Conservation (phyloP, 495 filamentous ascomycete genomes). For the Penicillium odoratum region DNA sequence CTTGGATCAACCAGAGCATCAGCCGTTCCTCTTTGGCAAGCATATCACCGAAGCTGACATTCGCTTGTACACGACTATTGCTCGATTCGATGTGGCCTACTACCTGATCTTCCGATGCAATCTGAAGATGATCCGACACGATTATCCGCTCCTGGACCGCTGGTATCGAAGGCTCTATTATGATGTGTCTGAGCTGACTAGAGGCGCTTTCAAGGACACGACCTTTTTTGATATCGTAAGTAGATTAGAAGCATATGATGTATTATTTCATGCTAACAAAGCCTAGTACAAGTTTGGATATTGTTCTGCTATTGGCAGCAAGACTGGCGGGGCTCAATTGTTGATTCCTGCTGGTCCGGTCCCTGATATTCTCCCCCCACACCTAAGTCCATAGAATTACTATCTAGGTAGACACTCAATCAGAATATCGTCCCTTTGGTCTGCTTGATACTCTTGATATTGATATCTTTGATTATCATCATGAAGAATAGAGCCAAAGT, state of each 20-base stretch:
- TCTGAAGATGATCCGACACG: conserved; percentile 65
- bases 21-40: conserved; percentile 64
- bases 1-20: conserved; percentile 45
- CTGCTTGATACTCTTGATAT: conserved; percentile 23
- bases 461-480: conserved; percentile 19
- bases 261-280: background rate
- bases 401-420: background rate
- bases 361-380: conserved; percentile 52
- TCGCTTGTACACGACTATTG: conserved; percentile 62
- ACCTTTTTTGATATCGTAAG: conserved; percentile 62
- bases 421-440: conserved; percentile 23
- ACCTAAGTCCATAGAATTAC: background rate
- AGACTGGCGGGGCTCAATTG: conserved; percentile 14
- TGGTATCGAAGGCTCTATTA: conserved; percentile 76
- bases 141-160: conserved; percentile 66
- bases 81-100: conserved; percentile 66
- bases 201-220: conserved; percentile 65
- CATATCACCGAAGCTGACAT: conserved; percentile 69
- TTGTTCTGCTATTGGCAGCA: conserved; percentile 36
- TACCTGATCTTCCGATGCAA: conserved; percentile 74
- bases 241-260: background rate
- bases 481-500: conserved; percentile 35
- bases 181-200: conserved; percentile 53
- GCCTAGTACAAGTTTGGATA: conserved; percentile 32
- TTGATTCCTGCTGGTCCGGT: conserved; percentile 62